These are phyloP conservation scores for Globisporangium splendens DNA, from an alignment of 352 stramenopile species.

Conservation along the genomic window DNA sequence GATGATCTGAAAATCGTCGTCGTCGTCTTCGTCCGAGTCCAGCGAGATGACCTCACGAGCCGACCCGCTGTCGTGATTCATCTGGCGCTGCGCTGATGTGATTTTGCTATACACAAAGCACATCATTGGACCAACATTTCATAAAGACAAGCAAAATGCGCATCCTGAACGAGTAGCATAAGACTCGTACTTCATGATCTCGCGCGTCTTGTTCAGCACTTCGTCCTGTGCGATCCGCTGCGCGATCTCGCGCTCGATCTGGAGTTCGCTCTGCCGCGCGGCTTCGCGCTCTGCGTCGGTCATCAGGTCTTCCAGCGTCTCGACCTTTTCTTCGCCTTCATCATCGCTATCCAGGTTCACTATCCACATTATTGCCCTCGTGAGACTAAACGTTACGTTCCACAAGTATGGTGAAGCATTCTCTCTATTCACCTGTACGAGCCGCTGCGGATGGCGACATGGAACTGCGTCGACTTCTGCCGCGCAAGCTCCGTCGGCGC, in stretches of 20 bases:
- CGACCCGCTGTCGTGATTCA: conserved; percentile 8
- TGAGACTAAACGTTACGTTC: too few species aligned
- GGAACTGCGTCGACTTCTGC: conserved; percentile 13
- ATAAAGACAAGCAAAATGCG: not conserved
- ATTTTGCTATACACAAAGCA: conserved; percentile 19
- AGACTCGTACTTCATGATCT: conserved; percentile 43
- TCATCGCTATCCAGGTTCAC: conserved; percentile 21
- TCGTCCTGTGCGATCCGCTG: conserved; percentile 46
- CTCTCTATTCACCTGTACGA: conserved; percentile 13
- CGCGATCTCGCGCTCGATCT: conserved; percentile 55
- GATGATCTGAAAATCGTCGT: conserved; percentile 15
- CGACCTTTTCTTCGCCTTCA: conserved; percentile 28
- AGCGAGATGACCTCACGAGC: conserved; percentile 43
- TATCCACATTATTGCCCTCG: conserved; percentile 1
- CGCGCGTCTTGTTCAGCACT: conserved; percentile 55
- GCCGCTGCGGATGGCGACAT: conserved; percentile 10
- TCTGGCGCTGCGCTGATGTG: conserved; percentile 23
- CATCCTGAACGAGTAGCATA: not conserved
- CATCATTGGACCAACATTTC: not conserved
- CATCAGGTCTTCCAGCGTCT: conserved; percentile 22
- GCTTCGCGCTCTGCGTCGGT: conserved; percentile 35
- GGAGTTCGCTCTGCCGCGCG: conserved; percentile 26
- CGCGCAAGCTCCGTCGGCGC: conserved; percentile 9
- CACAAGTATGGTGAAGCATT: too few species aligned
- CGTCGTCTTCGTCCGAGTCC: conserved; percentile 47